Evolutionary conservation across 2,329 filamentous ascomycete species (phyloP).

Genomic region (Fusarium sacchari): DNA sequence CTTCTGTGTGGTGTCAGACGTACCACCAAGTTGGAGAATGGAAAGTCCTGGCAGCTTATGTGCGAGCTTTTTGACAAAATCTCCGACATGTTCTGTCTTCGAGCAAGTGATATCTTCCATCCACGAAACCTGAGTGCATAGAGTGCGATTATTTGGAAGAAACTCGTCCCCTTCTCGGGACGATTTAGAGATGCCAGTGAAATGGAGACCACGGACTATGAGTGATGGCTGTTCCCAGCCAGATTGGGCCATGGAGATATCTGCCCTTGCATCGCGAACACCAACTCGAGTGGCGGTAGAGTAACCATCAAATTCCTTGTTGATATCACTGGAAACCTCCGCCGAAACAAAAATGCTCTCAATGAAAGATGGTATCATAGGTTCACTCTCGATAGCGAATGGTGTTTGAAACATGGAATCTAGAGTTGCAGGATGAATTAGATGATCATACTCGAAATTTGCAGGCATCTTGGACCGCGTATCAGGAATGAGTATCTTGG

Average conservation of each 20-base stretch:
- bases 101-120: conserved; percentile 50
- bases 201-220: conserved; percentile 56
- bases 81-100: conserved; percentile 27
- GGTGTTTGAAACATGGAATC: conserved; percentile 66
- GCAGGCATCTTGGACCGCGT: conserved; percentile 64
- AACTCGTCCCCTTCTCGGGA: conserved; percentile 48
- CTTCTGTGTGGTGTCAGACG: conserved; percentile 19
- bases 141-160: conserved; percentile 59
- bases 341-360: conserved; percentile 59
- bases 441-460: conserved; percentile 62
- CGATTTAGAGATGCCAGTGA: conserved; percentile 50
- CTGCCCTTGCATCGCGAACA: conserved; percentile 53
- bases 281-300: conserved; percentile 51
- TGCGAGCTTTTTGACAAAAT: conserved; percentile 48
- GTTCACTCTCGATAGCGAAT: conserved; percentile 55
- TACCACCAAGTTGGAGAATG: conserved; percentile 53
- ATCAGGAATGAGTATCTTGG: conserved; percentile 57
- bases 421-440: conserved; percentile 68
- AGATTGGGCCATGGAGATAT: conserved; percentile 56
- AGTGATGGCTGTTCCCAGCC: conserved; percentile 50
- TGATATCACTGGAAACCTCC: conserved; percentile 46
- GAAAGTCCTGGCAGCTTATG: conserved; percentile 53
- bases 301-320: conserved; percentile 53
- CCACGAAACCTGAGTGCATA: conserved; percentile 62
- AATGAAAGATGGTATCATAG: conserved; percentile 62